A percentile compares a stretch with the other conserved stretches of the same genome.
Evolutionary conservation across 2,329 filamentous ascomycete species (phyloP).

Genomic region (Zasmidium cellare): DNA sequence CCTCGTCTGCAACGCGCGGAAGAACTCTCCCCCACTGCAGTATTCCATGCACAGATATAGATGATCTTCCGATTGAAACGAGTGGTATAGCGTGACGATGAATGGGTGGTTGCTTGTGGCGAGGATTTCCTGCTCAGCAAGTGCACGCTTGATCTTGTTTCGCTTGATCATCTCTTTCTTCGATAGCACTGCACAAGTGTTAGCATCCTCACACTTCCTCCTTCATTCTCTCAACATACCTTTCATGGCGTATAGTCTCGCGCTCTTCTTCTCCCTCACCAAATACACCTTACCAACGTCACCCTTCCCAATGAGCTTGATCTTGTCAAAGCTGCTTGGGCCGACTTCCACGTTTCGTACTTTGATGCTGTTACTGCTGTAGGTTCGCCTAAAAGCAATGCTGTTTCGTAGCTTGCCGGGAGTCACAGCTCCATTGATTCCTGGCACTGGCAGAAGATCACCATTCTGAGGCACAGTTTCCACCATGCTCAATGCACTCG

Average conservation of each 20-base stretch:
- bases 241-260: conserved; percentile 96
- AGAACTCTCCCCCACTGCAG: conserved; percentile 98
- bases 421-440: conserved; percentile 61
- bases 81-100: conserved; percentile 97
- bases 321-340: conserved; percentile 96
- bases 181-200: conserved; percentile 70
- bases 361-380: conserved; percentile 99
- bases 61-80: conserved; percentile 98
- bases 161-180: conserved; percentile 99
- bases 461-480: conserved; percentile 42
- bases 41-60: conserved; percentile 99
- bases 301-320: conserved; percentile 97
- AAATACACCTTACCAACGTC: conserved; percentile 98
- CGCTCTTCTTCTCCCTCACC: conserved; percentile 96
- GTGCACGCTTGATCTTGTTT: conserved; percentile 98
- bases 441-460: conserved; percentile 39
- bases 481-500: conserved; percentile 54
- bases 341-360: conserved; percentile 95
- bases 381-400: conserved; percentile 85
- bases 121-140: conserved; percentile 96
- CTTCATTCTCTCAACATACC: conserved; percentile 56
- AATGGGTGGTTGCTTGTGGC: conserved; percentile 99
- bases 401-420: conserved; percentile 65
- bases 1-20: conserved; percentile 90
- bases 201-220: background rate